phyloP scores from a whole-genome alignment of 192 early-diverging fungal genomes.

The Coemansia sp. region DNA sequence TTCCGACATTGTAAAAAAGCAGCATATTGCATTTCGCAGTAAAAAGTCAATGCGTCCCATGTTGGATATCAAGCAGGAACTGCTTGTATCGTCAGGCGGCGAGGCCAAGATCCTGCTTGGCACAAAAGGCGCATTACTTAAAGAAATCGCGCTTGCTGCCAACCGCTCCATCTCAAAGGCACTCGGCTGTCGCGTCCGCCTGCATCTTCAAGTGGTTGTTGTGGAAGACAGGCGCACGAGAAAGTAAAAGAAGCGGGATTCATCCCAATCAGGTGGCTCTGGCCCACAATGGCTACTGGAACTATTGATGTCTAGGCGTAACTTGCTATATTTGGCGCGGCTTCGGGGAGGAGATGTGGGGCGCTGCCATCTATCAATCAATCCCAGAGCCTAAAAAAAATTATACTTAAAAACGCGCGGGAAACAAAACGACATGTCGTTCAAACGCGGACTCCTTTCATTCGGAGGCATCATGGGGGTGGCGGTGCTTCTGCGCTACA shows the following conservation, averaged over 20 bases:
- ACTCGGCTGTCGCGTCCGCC: slow-evolving; percentile 31
- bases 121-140: slow-evolving; percentile 19
- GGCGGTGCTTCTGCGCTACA: slow-evolving; percentile 41
- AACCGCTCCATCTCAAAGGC: slow-evolving; percentile 28
- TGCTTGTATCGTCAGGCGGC: slow-evolving; percentile 30
- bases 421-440: slow-evolving; percentile 3
- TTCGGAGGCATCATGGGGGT: slow-evolving; percentile 40
- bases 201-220: slow-evolving; percentile 47
- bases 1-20: background rate
- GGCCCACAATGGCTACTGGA: background rate
- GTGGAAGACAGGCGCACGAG: slow-evolving; percentile 14
- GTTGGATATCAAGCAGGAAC: slow-evolving; percentile 40
- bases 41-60: background rate
- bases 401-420: background rate
- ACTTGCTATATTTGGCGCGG: background rate
- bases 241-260: background rate
- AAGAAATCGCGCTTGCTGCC: slow-evolving; percentile 23
- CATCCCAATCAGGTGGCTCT: slow-evolving; percentile 6
- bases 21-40: background rate
- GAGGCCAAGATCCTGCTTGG: slow-evolving; percentile 49
- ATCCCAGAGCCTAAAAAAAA: background rate
- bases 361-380: background rate
- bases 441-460: slow-evolving; percentile 15
- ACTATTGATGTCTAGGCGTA: background rate
- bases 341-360: background rate